phyloP scores from a whole-genome alignment of 805 yeast species.

The Starmerella roubikii region DNA sequence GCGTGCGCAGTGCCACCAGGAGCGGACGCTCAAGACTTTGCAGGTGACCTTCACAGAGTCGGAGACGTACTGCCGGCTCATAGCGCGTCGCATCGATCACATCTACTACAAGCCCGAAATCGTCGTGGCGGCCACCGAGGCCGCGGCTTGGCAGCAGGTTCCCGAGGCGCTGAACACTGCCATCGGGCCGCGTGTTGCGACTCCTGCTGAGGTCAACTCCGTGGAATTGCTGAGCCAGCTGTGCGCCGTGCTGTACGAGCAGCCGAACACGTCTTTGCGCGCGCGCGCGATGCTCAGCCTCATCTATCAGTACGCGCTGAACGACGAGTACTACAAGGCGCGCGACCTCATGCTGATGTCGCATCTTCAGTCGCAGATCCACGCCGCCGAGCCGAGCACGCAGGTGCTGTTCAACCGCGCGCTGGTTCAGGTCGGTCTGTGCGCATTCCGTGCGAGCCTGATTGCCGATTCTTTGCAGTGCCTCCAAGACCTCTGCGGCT shows the following conservation, averaged over 20 bases:
- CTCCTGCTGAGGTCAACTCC: conserved; percentile 26
- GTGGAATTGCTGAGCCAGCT: conserved; percentile 51
- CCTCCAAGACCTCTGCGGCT: conserved; percentile 74
- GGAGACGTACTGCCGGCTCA: conserved; percentile 45
- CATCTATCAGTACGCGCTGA: conserved; percentile 83
- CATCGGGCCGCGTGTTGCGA: conserved; percentile 27
- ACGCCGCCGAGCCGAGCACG: conserved; percentile 67
- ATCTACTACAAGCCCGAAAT: conserved; percentile 80
- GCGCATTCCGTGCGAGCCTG: conserved; percentile 85
- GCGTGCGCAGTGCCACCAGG: conserved; percentile 77
- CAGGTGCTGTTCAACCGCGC: conserved; percentile 94
- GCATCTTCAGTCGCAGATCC: conserved; percentile 70
- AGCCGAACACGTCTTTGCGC: conserved; percentile 53
- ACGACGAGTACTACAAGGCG: conserved; percentile 69
- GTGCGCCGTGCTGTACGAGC: conserved; percentile 50
- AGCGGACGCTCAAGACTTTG: conserved; percentile 31
- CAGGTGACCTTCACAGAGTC: conserved; percentile 23
- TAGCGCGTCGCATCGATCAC: conserved; percentile 78
- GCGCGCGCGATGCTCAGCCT: conserved; percentile 74
- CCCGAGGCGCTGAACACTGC: conserved; percentile 26
- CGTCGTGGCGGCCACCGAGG: conserved; percentile 57
- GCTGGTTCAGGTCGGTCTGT: conserved; percentile 84
- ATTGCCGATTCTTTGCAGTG: conserved; percentile 77
- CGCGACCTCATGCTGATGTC: conserved; percentile 79
- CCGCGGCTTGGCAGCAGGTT: conserved; percentile 55